phyloP scores from a whole-genome alignment of 2,329 filamentous ascomycete genomes.

The Parastagonospora avenae region DNA sequence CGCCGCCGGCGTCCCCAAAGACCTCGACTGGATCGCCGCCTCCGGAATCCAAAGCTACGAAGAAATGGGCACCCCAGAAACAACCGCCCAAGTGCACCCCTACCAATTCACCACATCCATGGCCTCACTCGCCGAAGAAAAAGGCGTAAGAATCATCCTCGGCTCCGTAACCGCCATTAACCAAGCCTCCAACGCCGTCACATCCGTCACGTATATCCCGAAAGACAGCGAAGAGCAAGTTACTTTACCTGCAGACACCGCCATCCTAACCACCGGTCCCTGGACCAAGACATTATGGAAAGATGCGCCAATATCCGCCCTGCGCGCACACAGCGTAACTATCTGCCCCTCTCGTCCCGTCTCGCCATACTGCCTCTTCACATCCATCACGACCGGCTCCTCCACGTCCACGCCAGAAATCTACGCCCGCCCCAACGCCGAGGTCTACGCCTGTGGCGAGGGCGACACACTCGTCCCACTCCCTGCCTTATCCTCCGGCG shows the following conservation, averaged over 20 bases:
- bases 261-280: constrained; percentile 66
- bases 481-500: constrained; percentile 75
- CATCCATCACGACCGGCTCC: constrained; percentile 74
- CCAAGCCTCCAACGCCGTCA: constrained; percentile 60
- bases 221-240: constrained; percentile 53
- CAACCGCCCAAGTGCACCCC: constrained; percentile 93
- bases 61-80: constrained; percentile 78
- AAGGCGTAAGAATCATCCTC: constrained; percentile 63
- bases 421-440: constrained; percentile 85
- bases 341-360: constrained; percentile 65
- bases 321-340: constrained; percentile 68
- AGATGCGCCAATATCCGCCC: constrained; percentile 61
- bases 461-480: constrained; percentile 77
- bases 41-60: constrained; percentile 72
- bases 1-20: constrained; percentile 69
- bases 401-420: constrained; percentile 76
- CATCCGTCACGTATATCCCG: constrained; percentile 66
- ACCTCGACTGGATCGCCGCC: constrained; percentile 82
- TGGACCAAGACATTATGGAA: constrained; percentile 63
- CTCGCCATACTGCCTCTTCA: constrained; percentile 81
- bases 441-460: constrained; percentile 94
- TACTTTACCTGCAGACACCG: constrained; percentile 60
- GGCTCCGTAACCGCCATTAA: constrained; percentile 73
- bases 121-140: constrained; percentile 72
- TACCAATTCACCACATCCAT: constrained; percentile 88